phyloP scores from a whole-genome alignment of 371 early-diverging fungal genomes.

The Saksenaea oblongispora region DNA sequence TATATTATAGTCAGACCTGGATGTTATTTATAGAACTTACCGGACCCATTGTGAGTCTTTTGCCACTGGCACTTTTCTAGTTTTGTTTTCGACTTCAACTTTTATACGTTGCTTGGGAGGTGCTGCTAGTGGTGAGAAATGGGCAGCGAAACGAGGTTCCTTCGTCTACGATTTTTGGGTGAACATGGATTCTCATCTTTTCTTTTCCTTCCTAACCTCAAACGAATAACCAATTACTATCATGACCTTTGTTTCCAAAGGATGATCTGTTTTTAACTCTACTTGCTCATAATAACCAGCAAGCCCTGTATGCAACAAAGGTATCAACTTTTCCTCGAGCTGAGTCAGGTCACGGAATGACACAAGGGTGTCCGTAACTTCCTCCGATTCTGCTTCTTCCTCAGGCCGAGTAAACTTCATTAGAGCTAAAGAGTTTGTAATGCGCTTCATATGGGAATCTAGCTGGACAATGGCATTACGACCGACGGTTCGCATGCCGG shows the following conservation, averaged over 20 bases:
- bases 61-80: slow-evolving; percentile 47
- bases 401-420: slow-evolving; percentile 32
- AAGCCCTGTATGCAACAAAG: slow-evolving; percentile 46
- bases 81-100: slow-evolving; percentile 49
- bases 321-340: slow-evolving; percentile 38
- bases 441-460: slow-evolving; percentile 48
- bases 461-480: slow-evolving; percentile 49
- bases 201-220: slow-evolving; percentile 20
- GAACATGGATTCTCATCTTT: not conserved
- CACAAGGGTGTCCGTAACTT: slow-evolving; percentile 22
- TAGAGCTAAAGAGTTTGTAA: slow-evolving; percentile 44
- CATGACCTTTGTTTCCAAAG: slow-evolving; percentile 41
- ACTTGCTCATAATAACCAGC: slow-evolving; percentile 38
- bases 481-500: slow-evolving; percentile 51
- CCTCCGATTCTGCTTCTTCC: slow-evolving; percentile 19
- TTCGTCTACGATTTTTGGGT: slow-evolving; percentile 16
- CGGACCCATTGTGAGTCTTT: slow-evolving; percentile 72
- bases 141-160: slow-evolving; percentile 46
- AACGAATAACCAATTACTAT: slow-evolving; percentile 43
- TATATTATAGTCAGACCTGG: not conserved
- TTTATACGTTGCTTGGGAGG: slow-evolving; percentile 34
- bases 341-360: slow-evolving; percentile 28
- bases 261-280: slow-evolving; percentile 17
- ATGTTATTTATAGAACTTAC: slow-evolving; percentile 21
- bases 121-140: slow-evolving; percentile 32